Evolutionary conservation across 306 rosid species (phyloP).

Genomic region (Argentina anserina): DNA sequence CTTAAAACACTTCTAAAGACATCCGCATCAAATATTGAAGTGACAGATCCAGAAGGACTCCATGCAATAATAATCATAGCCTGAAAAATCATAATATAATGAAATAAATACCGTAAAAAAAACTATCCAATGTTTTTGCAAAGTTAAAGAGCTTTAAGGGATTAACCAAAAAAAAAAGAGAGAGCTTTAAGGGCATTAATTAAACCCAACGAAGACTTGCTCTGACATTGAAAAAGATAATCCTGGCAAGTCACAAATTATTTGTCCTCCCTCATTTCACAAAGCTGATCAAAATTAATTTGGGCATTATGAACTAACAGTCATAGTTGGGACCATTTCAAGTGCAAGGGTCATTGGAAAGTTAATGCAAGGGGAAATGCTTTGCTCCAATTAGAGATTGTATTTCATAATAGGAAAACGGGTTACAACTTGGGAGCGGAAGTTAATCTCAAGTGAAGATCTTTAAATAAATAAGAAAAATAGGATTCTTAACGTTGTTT

Average conservation of each 20-base stretch:
- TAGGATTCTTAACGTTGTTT: not conserved
- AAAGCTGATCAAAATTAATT: not conserved
- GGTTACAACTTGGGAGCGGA: not conserved
- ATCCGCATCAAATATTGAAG: conserved; percentile 56
- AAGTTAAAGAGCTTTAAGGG: not conserved
- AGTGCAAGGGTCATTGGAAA: not conserved
- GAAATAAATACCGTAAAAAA: conserved; percentile 3
- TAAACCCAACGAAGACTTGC: not conserved
- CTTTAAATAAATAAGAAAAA: not conserved
- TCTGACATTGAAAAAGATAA: not conserved
- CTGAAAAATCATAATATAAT: conserved; percentile 43
- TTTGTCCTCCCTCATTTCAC: not conserved
- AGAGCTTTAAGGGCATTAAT: not conserved
- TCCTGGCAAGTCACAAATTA: not conserved
- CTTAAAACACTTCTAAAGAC: conserved; percentile 78
- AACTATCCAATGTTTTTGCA: not conserved
- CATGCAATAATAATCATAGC: conserved; percentile 92
- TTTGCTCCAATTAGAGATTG: not conserved
- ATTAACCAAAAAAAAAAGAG: no score
- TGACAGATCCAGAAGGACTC: conserved; percentile 73
- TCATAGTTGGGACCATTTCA: not conserved
- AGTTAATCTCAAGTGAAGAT: not conserved
- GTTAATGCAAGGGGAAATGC: not conserved
- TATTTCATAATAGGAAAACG: not conserved
- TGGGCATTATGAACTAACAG: not conserved